phyloP scores from a whole-genome alignment of 257 asterid genomes.

The Solanum boliviense region DNA sequence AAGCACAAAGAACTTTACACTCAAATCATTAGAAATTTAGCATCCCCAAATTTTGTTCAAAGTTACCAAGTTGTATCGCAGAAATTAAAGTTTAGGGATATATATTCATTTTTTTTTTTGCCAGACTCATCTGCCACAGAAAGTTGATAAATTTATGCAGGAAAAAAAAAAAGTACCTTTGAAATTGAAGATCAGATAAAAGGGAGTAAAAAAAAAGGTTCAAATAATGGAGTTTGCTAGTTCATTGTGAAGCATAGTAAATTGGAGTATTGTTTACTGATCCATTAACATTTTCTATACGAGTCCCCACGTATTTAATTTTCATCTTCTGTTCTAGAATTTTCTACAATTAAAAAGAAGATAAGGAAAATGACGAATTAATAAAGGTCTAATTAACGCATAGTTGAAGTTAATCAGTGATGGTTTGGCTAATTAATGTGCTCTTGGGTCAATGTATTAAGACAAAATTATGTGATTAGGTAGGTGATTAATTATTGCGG shows the following conservation, averaged over 20 bases:
- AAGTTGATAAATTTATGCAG: constrained; percentile 3
- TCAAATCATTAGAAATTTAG: constrained; percentile 29
- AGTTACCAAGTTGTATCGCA: constrained; percentile 19
- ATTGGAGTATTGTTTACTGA: neutral
- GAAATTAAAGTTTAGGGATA: neutral
- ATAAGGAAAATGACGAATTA: neutral
- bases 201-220: neutral
- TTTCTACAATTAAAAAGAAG: neutral
- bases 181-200: neutral
- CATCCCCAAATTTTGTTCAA: constrained; percentile 12
- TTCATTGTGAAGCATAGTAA: neutral
- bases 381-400: neutral
- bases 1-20: constrained; percentile 6
- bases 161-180: constrained; percentile 12
- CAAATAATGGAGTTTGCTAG: neutral
- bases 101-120: neutral
- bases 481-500: constrained; percentile 5
- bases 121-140: constrained; percentile 12
- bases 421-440: neutral
- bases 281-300: neutral
- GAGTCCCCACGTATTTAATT: neutral
- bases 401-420: neutral
- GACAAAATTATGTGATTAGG: constrained; percentile 15
- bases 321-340: neutral
- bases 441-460: neutral